Base-by-base conservation (phyloP, 768 basidiomycete species). In the Glaciozyma antarctica region DNA sequence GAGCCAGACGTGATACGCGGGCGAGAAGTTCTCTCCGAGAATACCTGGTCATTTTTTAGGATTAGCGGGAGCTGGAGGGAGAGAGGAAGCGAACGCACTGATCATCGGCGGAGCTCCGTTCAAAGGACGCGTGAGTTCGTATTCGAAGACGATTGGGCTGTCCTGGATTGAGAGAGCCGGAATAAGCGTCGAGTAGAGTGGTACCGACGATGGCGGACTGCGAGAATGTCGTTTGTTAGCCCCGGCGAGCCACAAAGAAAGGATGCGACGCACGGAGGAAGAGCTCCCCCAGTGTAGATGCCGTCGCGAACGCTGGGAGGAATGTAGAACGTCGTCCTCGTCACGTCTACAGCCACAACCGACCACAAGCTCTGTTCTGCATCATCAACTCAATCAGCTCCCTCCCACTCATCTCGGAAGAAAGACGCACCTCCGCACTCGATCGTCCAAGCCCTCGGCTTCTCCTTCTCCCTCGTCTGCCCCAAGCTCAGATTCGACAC, bases 291-390 rank as follows among this genome's bases (percentile, higher is more conserved):
- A 5, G 54, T 19, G 30, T 55, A 28, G 16, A 32, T 43, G 10
- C 47, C 53, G n/a, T 53, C 38, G 5, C 41, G 45, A 52, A 91
- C 80, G 30, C 86, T 82, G 1, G 88, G 88, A 41, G 90, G 90
- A 17, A 92, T 86, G 74, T 90, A 92, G 77, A 92, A 93, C 77
- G 92, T 90, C 78, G 92, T 91, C 67, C 90, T 86, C 60, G 90
- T 83, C 83, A 91, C 88, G 74, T 93, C 90, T 86, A 78, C 63
- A 65, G 55, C 45, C 64, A 58, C 41, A 34, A 62, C 57, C 21
- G 67, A 58, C 65, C 66, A 61, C 38, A 60, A 56, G 60, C 62
- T 58, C 15, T 45, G 26, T 60, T 62, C 65, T 63, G 62, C 69
- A 58, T 54, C 44, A 49, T 5, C 3, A 32, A 32, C 32, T 9